Evolutionary conservation across 805 yeast species (phyloP), one percentile per base, ranked within the genome.

Genomic region (Yarrowia sp.): DNA sequence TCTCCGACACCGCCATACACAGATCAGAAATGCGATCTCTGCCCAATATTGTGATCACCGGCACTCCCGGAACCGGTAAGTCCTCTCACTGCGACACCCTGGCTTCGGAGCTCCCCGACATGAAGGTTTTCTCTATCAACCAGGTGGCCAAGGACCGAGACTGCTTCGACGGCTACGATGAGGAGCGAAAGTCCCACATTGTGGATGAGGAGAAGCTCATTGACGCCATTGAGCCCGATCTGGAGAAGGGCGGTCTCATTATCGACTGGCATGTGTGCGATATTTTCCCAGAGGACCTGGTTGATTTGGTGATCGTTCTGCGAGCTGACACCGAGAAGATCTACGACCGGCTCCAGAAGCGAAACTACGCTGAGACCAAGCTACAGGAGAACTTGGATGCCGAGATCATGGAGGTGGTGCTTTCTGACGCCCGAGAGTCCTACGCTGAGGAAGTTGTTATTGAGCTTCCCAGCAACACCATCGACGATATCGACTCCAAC

Each of bases 251-350:
- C n/a, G 96, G 96, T 1, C 80, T 82, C n/a, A 79, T 95, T 9
- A 81, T 95, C 12, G 99, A 95, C 75, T 95, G 99, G 99, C 99
- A 95, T 74, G 95, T 93, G 49, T 91, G 96, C 76, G 99, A 95
- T 72, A 84, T 90, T 21, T 93, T 95, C 73, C 98, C 98, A 1
- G 98, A 92, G 73, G 79, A 96, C 69, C 82, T 91, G 74, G 89
- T 95, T 61, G 99, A 95, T 75, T 80, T 95, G 67, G 98, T 95
- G 6, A 88, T 92, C 41, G 99, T 95, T 1, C 80, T 95, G 65
- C 81, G 92, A 68, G 86, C 96, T 49, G 88, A 89, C 71, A 91
- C 89, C 71, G 77, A 85, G 16, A 75, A 79, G 1, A 81, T 95
- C 26, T 88, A 82, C 75, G 96, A 91, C 62, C 81, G 99, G 70